phyloP scores from a whole-genome alignment of 2,329 filamentous ascomycete genomes.

The Onygenales sp. region DNA sequence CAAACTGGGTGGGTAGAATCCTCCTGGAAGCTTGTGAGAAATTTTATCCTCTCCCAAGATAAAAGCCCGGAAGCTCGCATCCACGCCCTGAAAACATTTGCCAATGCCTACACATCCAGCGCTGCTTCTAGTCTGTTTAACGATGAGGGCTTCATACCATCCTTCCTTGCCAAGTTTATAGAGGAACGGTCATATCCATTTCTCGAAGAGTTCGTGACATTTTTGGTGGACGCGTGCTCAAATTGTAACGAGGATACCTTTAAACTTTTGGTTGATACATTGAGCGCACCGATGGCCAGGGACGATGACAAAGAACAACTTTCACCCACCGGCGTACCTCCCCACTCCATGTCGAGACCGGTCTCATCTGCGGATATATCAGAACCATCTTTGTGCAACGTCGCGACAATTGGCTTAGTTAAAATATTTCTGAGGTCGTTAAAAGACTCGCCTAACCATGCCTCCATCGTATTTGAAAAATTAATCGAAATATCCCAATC shows the following conservation, averaged over 20 bases:
- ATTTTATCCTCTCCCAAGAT: conserved; percentile 27
- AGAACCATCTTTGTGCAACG: conserved; percentile 41
- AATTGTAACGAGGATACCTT: conserved; percentile 23
- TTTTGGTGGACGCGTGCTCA: conserved; percentile 26
- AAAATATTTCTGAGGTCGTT: conserved; percentile 68
- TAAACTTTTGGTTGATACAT: conserved; percentile 21
- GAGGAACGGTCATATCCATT: conserved; percentile 30
- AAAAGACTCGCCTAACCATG: conserved; percentile 56
- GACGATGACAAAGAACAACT: conserved; percentile 23
- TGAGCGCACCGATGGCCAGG: conserved; percentile 26
- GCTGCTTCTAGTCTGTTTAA: conserved; percentile 23
- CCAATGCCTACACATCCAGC: conserved; percentile 27
- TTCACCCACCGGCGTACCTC: conserved; percentile 31
- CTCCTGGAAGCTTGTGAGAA: conserved; percentile 25
- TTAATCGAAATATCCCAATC: conserved; percentile 56
- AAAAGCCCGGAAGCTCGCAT: conserved; percentile 32
- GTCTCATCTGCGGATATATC: conserved; percentile 21
- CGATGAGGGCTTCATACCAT: conserved; percentile 22
- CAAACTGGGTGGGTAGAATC: conserved; percentile 24
- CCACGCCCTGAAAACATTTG: conserved; percentile 28
- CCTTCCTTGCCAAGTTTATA: conserved; percentile 25
- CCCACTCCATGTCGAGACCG: conserved; percentile 21
- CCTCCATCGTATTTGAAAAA: conserved; percentile 51
- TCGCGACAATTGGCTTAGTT: conserved; percentile 62
- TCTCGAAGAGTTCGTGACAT: conserved; percentile 29